A percentile compares a stretch with the other conserved stretches of the same genome.
Conservation (phyloP, 352 stramenopile species). For the Phytophthora foliorum region DNA sequence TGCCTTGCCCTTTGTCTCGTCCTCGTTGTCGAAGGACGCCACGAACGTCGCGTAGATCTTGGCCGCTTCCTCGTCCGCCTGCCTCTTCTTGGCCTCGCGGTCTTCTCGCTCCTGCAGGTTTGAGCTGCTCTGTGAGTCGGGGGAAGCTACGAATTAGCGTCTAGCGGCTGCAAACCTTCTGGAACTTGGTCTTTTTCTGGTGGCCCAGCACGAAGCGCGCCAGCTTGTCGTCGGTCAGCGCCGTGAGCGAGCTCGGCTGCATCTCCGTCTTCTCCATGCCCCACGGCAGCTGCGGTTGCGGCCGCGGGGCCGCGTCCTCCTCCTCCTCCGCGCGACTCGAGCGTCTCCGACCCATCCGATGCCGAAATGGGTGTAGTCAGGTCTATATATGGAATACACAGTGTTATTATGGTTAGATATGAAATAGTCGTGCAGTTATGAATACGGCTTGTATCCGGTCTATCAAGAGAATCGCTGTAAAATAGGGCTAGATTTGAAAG, state of each 20-base stretch:
- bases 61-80: slow-evolving; percentile 87
- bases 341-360: slow-evolving; percentile 26
- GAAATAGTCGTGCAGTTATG: background rate
- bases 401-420: background rate
- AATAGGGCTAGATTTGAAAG: background rate
- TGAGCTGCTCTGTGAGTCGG: slow-evolving; percentile 8
- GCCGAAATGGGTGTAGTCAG: background rate
- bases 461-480: background rate
- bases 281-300: slow-evolving; percentile 53
- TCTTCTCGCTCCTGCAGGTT: slow-evolving; percentile 72
- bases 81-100: slow-evolving; percentile 84
- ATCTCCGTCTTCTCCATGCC: slow-evolving; percentile 73
- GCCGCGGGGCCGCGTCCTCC: background rate
- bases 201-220: slow-evolving; percentile 80
- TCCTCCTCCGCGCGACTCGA: slow-evolving; percentile 23
- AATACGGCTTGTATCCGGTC: background rate
- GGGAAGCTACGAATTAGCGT: slow-evolving; percentile 13
- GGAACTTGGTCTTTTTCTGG: slow-evolving; percentile 91
- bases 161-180: slow-evolving; percentile 58
- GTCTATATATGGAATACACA: background rate
- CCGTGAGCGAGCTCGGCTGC: slow-evolving; percentile 71
- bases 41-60: slow-evolving; percentile 93
- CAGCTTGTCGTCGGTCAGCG: slow-evolving; percentile 83
- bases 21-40: slow-evolving; percentile 88
- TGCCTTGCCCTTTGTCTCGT: slow-evolving; percentile 65